phyloP scores from a whole-genome alignment of 2,329 filamentous ascomycete genomes.

The Pseudopyrenochaeta lycopersici region DNA sequence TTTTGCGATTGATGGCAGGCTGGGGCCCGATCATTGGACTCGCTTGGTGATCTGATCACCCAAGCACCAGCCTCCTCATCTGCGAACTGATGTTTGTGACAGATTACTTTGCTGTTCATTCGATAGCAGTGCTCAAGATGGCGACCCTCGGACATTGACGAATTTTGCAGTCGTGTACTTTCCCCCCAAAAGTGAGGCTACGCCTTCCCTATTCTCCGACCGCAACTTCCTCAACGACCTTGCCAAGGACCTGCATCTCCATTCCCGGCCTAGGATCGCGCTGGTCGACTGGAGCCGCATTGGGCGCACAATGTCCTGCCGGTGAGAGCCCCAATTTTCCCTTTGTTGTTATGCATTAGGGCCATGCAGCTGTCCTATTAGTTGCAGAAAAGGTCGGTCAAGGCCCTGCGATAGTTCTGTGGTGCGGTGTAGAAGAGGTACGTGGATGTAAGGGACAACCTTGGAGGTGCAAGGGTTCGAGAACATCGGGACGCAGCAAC shows the following conservation, averaged over 20 bases:
- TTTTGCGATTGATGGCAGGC: constrained; percentile 23
- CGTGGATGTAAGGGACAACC: constrained; percentile 24
- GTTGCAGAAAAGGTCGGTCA: constrained; percentile 10
- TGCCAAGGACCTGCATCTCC: constrained; percentile 22
- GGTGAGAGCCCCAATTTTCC: constrained; percentile 33
- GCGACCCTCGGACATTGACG: too few species aligned
- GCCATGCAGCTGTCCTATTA: constrained; percentile 15
- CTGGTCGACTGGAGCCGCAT: constrained; percentile 19
- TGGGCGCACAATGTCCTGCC: constrained; percentile 22
- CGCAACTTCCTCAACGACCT: constrained; percentile 24
- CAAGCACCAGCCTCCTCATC: constrained; percentile 20
- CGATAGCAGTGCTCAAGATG: too few species aligned
- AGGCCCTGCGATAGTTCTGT: background rate
- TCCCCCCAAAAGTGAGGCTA: constrained; percentile 19
- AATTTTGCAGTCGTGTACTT: background rate
- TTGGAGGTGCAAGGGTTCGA: background rate
- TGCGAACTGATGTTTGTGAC: constrained; percentile 26
- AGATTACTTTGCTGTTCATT: constrained; percentile 1
- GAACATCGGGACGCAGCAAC: background rate
- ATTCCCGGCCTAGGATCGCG: constrained; percentile 18
- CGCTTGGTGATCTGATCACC: constrained; percentile 21
- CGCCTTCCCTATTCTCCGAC: constrained; percentile 1
- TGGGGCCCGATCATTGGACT: constrained; percentile 36
- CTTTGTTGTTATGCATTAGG: constrained; percentile 23
- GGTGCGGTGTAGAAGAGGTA: constrained; percentile 18